Conservation (phyloP, 352 stramenopile genomes). For the Phytopythium chamaehyphon region DNA sequence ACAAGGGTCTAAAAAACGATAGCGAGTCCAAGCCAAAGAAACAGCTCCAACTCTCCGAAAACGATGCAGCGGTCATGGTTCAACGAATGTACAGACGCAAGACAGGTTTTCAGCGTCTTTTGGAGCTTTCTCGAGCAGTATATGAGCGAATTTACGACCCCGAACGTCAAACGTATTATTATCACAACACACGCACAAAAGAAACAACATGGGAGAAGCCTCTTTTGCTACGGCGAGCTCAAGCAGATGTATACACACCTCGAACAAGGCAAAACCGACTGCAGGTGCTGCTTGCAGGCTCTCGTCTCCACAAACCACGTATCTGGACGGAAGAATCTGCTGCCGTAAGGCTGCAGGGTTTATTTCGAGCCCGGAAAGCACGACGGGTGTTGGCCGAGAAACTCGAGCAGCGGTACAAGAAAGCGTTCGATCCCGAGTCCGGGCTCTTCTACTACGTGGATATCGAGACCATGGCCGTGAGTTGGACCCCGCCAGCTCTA, state of each 20-base stretch:
- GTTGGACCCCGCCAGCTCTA: constrained; percentile 50
- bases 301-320: constrained; percentile 2
- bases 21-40: not conserved
- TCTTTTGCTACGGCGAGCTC: constrained; percentile 28
- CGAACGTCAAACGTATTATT: constrained; percentile 49
- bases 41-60: constrained; percentile 17
- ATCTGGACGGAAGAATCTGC: constrained; percentile 50
- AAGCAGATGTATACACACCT: constrained; percentile 47
- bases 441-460: constrained; percentile 74
- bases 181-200: constrained; percentile 76
- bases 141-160: constrained; percentile 76
- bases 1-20: no score
- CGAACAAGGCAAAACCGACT: constrained; percentile 40
- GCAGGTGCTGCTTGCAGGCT: constrained; percentile 13
- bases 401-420: constrained; percentile 47
- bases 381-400: constrained; percentile 29
- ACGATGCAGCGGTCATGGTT: constrained; percentile 46
- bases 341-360: constrained; percentile 40
- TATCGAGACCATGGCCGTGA: constrained; percentile 53
- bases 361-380: constrained; percentile 52
- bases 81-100: constrained; percentile 50
- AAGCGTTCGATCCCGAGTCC: constrained; percentile 41
- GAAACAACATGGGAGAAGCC: constrained; percentile 69
- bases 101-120: constrained; percentile 36
- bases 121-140: constrained; percentile 39